Evolutionary conservation across 768 basidiomycete species (phyloP).

Genomic region (Mycena vitilis): DNA sequence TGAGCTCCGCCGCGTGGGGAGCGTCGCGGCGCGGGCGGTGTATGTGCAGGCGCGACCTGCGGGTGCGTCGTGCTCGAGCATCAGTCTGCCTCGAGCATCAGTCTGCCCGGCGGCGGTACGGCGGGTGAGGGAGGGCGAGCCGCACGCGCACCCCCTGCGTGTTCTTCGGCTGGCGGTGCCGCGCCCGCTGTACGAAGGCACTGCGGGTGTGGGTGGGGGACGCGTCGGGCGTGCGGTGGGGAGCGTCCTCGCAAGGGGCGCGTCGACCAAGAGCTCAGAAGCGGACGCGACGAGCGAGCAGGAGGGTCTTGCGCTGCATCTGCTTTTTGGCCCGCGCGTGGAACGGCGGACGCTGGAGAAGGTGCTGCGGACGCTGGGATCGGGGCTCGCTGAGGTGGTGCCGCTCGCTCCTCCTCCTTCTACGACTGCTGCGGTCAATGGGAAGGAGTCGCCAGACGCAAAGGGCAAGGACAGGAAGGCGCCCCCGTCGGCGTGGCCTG

Average conservation of each 20-base stretch:
- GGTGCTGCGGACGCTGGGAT: constrained; percentile 29
- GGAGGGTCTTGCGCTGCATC: constrained; percentile 25
- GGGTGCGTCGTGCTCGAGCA: too few species aligned
- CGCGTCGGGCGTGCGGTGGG: constrained; percentile 33
- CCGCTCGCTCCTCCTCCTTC: too few species aligned
- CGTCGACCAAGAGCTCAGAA: too few species aligned
- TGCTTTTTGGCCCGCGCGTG: constrained; percentile 32
- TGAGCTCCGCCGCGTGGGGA: constrained; percentile 14
- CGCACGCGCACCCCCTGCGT: constrained; percentile 28
- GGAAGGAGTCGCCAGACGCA: background rate
- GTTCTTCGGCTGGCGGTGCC: constrained; percentile 32
- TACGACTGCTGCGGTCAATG: background rate
- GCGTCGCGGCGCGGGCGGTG: constrained; percentile 27
- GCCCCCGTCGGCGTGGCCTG: constrained; percentile 12
- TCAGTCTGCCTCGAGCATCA: too few species aligned
- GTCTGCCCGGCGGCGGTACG: too few species aligned
- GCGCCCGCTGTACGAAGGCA: constrained; percentile 32
- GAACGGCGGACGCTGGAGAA: constrained; percentile 36
- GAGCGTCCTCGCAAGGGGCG: constrained; percentile 13
- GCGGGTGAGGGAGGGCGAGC: background rate
- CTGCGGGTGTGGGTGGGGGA: constrained; percentile 27
- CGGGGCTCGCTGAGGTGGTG: constrained; percentile 25
- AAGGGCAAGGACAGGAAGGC: background rate
- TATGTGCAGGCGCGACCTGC: constrained; percentile 3
- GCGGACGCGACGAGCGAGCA: background rate